phyloP scores from a whole-genome alignment of 352 stramenopile species.

The Pythium sukuiense region DNA sequence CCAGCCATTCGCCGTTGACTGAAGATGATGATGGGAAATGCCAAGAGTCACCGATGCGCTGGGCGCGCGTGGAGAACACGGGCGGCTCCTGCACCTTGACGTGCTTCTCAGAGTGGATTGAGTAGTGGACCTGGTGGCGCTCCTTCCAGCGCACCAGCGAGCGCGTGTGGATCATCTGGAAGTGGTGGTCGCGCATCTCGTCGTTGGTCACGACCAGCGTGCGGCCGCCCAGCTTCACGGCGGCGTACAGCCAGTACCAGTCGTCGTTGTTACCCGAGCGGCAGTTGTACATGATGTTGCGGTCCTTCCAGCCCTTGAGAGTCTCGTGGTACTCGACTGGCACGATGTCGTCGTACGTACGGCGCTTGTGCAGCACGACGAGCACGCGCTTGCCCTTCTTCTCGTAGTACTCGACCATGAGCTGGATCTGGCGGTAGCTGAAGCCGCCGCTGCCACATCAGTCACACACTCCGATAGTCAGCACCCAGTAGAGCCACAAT shows the following conservation, averaged over 20 bases:
- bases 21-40: slow-evolving; percentile 54
- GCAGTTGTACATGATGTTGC: slow-evolving; percentile 91
- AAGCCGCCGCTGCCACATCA: slow-evolving; percentile 77
- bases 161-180: slow-evolving; percentile 96
- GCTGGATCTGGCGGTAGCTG: slow-evolving; percentile 95
- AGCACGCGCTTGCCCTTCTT: slow-evolving; percentile 86
- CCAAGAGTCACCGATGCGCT: slow-evolving; percentile 60
- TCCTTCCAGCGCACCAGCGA: slow-evolving; percentile 98
- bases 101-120: slow-evolving; percentile 44
- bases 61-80: slow-evolving; percentile 57
- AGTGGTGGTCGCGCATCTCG: slow-evolving; percentile 99
- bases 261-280: slow-evolving; percentile 97
- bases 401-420: slow-evolving; percentile 91
- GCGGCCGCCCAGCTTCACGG: slow-evolving; percentile 76
- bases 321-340: slow-evolving; percentile 70
- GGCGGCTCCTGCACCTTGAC: slow-evolving; percentile 56
- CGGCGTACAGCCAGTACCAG: slow-evolving; percentile 99
- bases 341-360: slow-evolving; percentile 89
- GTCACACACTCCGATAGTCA: neutral
- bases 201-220: slow-evolving; percentile 96
- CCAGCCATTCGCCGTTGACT: slow-evolving; percentile 40
- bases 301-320: slow-evolving; percentile 72
- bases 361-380: slow-evolving; percentile 95
- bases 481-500: neutral
- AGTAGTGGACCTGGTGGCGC: slow-evolving; percentile 94